These are phyloP conservation scores for Cyberlindnera sargentensis DNA, from an alignment of 805 yeast species.

Conservation along the genomic window DNA sequence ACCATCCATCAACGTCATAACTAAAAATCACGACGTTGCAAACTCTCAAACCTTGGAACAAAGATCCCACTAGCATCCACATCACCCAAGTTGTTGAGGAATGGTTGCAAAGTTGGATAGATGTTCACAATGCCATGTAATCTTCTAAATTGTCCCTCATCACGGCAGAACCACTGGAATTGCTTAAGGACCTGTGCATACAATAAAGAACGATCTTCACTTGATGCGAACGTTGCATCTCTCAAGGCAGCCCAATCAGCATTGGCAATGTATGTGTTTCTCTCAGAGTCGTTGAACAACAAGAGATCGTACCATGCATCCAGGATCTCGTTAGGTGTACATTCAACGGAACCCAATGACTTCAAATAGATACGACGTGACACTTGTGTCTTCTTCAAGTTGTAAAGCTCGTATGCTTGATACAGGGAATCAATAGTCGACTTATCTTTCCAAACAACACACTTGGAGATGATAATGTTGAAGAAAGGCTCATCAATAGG, in stretches of 20 bases:
- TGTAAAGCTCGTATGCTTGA: constrained; percentile 49
- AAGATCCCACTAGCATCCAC: constrained; percentile 9
- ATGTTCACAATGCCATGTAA: constrained; percentile 10
- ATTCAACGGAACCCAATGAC: constrained; percentile 55
- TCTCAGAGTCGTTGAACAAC: constrained; percentile 41
- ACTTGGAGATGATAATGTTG: constrained; percentile 64
- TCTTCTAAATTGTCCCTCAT: constrained; percentile 10
- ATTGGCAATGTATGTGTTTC: constrained; percentile 60
- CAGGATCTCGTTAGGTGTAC: constrained; percentile 47
- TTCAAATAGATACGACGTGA: constrained; percentile 68
- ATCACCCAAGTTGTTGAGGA: constrained; percentile 5
- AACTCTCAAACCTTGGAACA: constrained; percentile 10
- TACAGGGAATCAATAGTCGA: constrained; percentile 58
- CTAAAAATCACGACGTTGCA: constrained; percentile 1
- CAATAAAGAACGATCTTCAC: constrained; percentile 13
- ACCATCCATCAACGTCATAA: neutral
- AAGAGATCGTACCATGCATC: constrained; percentile 49
- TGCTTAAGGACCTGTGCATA: constrained; percentile 17
- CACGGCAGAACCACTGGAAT: constrained; percentile 22
- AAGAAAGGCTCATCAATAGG: constrained; percentile 74
- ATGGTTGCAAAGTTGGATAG: constrained; percentile 9
- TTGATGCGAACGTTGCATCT: constrained; percentile 49
- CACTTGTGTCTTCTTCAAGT: constrained; percentile 56
- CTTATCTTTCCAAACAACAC: constrained; percentile 60
- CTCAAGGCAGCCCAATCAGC: constrained; percentile 84